Conservation (phyloP, 176 grass and related monocot genomes). For the Saccharum officinarum region DNA sequence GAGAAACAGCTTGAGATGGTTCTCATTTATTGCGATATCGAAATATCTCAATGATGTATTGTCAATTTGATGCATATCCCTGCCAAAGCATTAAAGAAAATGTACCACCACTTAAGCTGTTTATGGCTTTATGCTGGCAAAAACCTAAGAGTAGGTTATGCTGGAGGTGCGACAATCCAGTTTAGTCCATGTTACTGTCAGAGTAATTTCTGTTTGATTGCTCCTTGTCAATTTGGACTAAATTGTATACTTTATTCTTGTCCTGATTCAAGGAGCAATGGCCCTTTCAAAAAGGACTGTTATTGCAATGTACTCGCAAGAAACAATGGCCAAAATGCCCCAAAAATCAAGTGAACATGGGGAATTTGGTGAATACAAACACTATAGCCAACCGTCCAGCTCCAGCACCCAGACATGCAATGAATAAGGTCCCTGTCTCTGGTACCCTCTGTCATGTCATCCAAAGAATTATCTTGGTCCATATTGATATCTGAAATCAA, state of each 20-base stretch:
- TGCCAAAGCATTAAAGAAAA: neutral
- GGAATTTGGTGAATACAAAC: too few relatives aligned
- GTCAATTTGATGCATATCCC: too few relatives aligned
- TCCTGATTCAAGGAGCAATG: neutral
- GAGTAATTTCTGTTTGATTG: neutral
- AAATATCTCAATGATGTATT: neutral
- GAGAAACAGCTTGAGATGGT: neutral
- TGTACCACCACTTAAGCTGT: neutral
- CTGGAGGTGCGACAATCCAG: too few relatives aligned
- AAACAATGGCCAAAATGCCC: neutral
- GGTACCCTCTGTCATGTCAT: neutral
- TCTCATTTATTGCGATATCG: neutral
- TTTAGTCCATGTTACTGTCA: neutral
- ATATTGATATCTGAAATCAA: neutral
- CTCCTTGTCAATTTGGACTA: neutral
- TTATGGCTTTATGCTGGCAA: neutral
- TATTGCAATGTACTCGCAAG: neutral
- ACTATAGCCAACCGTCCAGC: too few relatives aligned
- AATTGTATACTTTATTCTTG: neutral
- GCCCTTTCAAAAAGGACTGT: neutral
- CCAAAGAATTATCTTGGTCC: neutral
- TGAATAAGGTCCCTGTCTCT: neutral
- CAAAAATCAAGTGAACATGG: too few relatives aligned
- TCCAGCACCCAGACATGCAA: too few relatives aligned
- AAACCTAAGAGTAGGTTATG: too few relatives aligned